phyloP scores from a whole-genome alignment of 176 grass and related monocot genomes.

The Aegilops sharonensis region DNA sequence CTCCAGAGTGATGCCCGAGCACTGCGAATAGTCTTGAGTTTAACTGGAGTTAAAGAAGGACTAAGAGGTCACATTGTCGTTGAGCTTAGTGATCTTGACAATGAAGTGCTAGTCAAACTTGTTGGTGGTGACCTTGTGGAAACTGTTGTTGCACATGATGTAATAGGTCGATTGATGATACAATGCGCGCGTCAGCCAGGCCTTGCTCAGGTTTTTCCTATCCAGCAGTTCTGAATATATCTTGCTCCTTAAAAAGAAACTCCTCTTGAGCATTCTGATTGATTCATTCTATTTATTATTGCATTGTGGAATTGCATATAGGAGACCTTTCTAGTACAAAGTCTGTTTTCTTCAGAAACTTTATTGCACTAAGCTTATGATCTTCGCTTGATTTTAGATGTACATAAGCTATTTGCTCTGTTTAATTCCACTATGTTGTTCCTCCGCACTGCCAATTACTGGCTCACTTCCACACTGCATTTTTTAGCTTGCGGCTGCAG shows the following conservation, averaged over 20 bases:
- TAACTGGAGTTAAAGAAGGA: conserved; percentile 85
- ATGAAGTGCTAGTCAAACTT: conserved; percentile 84
- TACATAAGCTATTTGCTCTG: background rate
- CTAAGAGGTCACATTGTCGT: conserved; percentile 81
- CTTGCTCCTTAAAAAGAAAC: background rate
- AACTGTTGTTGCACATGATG: conserved; percentile 90
- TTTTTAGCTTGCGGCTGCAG: background rate
- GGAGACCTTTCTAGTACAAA: background rate
- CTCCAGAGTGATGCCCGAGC: conserved; percentile 77
- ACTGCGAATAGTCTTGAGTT: conserved; percentile 68
- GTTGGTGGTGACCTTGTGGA: conserved; percentile 82
- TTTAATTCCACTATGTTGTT: conserved; percentile 3
- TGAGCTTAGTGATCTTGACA: conserved; percentile 79
- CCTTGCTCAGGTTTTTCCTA: conserved; percentile 69
- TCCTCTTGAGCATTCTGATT: background rate
- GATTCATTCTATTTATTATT: conserved; percentile 11
- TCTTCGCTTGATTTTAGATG: conserved; percentile 2
- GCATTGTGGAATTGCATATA: background rate
- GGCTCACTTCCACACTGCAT: background rate
- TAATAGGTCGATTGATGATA: conserved; percentile 81
- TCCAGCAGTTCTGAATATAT: conserved; percentile 26
- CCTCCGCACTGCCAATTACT: background rate
- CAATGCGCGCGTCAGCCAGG: conserved; percentile 81
- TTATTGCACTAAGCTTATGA: background rate
- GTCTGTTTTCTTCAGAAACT: background rate